Evolutionary conservation across 2,329 filamentous ascomycete species (phyloP), one percentile per base, ranked within the genome.

Genomic region (Hypoxylon sp.): DNA sequence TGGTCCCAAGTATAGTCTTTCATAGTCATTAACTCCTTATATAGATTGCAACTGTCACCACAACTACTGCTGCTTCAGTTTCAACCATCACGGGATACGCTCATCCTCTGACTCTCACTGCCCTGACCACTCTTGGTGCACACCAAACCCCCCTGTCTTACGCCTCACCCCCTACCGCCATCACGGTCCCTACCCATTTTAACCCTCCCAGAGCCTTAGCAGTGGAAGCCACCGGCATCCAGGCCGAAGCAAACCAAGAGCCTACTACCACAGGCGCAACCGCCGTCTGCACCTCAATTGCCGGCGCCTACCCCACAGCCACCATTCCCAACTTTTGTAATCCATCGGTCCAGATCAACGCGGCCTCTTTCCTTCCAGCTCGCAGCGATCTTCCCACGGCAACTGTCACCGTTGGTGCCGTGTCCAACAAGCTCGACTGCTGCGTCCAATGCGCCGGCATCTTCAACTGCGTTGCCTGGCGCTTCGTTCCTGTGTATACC

Each of bases 401-500:
- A 5, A 73, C 71, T 14, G 70, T 72, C 4, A 76, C 73, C 41
- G 51, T 77, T 5, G 70, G 69, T 50, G 73, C 53, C 62, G 72
- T 76, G 7, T 56, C 67, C 17, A 72, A 76, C 68, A 77, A 77
- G 63, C 67, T 76, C 17, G 73, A 71, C 62, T 77, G 76, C 68
- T 77, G 75, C 66, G 69, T 67, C 25, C 69, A 70, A 45, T 77
- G 76, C 66, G 75, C 75, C 14, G 57, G 58, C 32, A 72, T 77
- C 65, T 75, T 72, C 69, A 77, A 77, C 70, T 77, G 76, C 68
- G 70, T 74, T 45, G 75, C 76, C 50, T 77, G 76, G 76, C 67
- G 58, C 46, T 77, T 76, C 59, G 55, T 74, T 1, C 76, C 76
- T 10, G 70, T 71, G 13, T 74, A 72, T 61, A 57, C 60, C 2